phyloP scores from a whole-genome alignment of 768 basidiomycete genomes.

The Clathrus columnatus region DNA sequence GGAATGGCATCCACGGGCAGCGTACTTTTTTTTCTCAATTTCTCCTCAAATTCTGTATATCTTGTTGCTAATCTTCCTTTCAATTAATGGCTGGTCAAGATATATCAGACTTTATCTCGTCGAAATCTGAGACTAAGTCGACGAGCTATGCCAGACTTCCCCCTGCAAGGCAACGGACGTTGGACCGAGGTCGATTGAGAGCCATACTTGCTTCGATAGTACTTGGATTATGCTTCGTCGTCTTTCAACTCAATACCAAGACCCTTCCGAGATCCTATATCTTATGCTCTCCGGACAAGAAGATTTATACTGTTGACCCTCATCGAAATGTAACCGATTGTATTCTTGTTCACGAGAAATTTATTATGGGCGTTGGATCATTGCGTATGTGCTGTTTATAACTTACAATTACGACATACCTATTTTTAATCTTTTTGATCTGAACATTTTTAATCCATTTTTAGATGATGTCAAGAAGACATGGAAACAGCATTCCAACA shows the following conservation, averaged over 20 bases:
- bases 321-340: constrained; percentile 47
- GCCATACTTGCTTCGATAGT: neutral
- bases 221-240: constrained; percentile 2
- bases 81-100: neutral
- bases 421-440: neutral
- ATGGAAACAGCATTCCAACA: neutral
- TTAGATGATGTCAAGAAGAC: constrained; percentile 4
- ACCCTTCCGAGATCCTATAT: constrained; percentile 32
- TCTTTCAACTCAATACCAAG: neutral
- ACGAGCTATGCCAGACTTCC: neutral
- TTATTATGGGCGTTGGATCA: constrained; percentile 40
- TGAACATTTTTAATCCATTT: neutral
- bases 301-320: constrained; percentile 66
- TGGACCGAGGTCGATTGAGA: neutral
- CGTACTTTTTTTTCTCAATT: neutral
- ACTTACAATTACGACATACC: neutral
- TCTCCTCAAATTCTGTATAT: neutral
- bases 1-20: neutral
- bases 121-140: neutral
- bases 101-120: neutral
- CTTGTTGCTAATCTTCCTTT: neutral
- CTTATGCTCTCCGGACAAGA: constrained; percentile 43
- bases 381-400: constrained; percentile 36
- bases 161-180: neutral
- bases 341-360: constrained; percentile 41